phyloP scores from a whole-genome alignment of 495 filamentous ascomycete species.

The Talaromyces stipitatus region DNA sequence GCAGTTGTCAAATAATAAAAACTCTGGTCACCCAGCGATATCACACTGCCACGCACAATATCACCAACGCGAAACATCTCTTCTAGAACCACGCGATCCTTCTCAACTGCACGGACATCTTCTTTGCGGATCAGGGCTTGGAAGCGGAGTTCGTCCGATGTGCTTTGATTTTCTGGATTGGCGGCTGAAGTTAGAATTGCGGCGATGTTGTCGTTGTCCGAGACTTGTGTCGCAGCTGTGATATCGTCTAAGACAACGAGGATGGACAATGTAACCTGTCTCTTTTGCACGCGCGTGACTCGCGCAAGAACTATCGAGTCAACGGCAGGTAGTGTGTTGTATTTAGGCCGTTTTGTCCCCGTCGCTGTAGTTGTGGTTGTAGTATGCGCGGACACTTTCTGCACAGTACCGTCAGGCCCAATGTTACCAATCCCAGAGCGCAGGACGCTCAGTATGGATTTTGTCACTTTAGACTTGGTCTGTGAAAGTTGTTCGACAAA shows the following conservation, averaged over 20 bases:
- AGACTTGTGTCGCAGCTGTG: slow-evolving; percentile 13
- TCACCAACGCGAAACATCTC: slow-evolving; percentile 92
- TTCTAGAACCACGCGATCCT: slow-evolving; percentile 83
- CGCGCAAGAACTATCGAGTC: slow-evolving; percentile 72
- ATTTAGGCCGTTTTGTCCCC: slow-evolving; percentile 31
- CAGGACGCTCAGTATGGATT: slow-evolving; percentile 47
- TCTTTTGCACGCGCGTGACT: slow-evolving; percentile 73
- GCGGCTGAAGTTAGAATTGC: slow-evolving; percentile 35
- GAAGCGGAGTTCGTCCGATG: slow-evolving; percentile 42
- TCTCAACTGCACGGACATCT: slow-evolving; percentile 91
- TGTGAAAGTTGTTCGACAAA: slow-evolving; percentile 36
- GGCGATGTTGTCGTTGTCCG: slow-evolving; percentile 44
- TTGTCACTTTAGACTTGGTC: slow-evolving; percentile 39
- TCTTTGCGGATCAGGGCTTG: slow-evolving; percentile 58
- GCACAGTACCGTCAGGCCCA: slow-evolving; percentile 7
- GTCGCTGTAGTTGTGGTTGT: slow-evolving; percentile 11
- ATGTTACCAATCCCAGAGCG: slow-evolving; percentile 17
- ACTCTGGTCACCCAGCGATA: slow-evolving; percentile 84
- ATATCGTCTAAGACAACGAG: slow-evolving; percentile 59
- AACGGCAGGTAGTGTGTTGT: slow-evolving; percentile 71
- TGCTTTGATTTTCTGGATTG: slow-evolving; percentile 39
- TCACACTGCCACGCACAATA: slow-evolving; percentile 83
- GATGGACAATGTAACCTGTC: slow-evolving; percentile 77
- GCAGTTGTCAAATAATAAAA: slow-evolving; percentile 91
- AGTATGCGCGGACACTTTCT: slow-evolving; percentile 28